Evolutionary conservation across 106 monocot species (phyloP).

Genomic region (Dendrobium catenatum): DNA sequence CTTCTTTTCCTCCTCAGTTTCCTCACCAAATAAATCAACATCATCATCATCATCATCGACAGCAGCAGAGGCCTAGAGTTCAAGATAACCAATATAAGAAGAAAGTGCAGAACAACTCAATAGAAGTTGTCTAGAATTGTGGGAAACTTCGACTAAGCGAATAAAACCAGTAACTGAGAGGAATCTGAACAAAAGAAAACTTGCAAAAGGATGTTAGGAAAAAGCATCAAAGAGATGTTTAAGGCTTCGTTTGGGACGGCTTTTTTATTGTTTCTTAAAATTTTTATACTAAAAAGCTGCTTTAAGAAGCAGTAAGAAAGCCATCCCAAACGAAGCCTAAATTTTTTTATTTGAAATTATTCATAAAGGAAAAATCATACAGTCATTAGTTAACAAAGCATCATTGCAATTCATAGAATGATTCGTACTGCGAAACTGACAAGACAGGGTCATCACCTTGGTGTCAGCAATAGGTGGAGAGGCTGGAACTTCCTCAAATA

Average conservation of each 20-base stretch:
- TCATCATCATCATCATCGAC: constrained; percentile 68
- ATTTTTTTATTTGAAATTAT: no score
- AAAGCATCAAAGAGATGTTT: neutral
- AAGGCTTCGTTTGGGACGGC: no score
- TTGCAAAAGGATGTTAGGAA: neutral
- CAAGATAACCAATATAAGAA: neutral
- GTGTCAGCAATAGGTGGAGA: constrained; percentile 59
- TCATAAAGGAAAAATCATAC: no score
- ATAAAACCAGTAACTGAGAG: no score
- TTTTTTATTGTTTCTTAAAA: no score
- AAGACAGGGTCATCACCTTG: constrained; percentile 41
- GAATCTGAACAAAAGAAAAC: neutral
- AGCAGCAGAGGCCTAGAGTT: constrained; percentile 41
- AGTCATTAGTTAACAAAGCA: neutral
- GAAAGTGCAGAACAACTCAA: neutral
- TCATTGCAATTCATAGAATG: neutral
- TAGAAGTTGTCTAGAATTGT: neutral
- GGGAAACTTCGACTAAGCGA: neutral
- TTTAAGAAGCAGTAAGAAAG: no score
- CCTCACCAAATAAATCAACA: constrained; percentile 94
- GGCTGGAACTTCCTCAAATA: constrained; percentile 21
- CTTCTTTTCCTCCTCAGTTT: constrained; percentile 97
- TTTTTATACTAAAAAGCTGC: no score
- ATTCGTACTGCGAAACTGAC: neutral
- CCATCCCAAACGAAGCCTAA: no score